Evolutionary conservation across 2,329 filamentous ascomycete species (phyloP), one percentile per base, ranked within the genome.

Genomic region (Cladobotryum protrusum): DNA sequence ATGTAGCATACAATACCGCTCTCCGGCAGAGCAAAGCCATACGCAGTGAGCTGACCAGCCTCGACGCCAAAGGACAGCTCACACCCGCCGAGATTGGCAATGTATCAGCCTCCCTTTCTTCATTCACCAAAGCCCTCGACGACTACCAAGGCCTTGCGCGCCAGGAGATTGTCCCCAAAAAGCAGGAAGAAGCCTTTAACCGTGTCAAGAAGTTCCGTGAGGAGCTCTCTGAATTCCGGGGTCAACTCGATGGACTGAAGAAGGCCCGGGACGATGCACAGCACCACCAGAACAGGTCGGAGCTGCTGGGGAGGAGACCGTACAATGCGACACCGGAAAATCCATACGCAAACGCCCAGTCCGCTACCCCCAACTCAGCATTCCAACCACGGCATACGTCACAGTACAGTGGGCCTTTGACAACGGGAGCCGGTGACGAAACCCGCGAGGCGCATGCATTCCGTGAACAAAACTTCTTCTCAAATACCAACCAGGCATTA

Each of bases 151-250:
- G 80, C 49, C 82, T 95, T 29, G 86, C 91, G 1, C 87, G 88
- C 57, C 87, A 92, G 61, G 93, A 99, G 68, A 82, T 96, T 32
- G 91, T 95, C 50, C 80, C 87, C 4, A 86, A 88, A 52, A 99
- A 97, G 71, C 88, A 95, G 59, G 86, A 93, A 53, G 96, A 97
- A 64, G 93, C 92, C 1, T 77, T 82, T 56, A 89, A 95, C 64
- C 82, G 93, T 41, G 78, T 96, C 52, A 87, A 87, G 67, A 89
- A 83, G 60, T 99, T 99, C 70, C 84, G 89, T 52, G 69, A 78
- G 40, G 92, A 97, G 63, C 79, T 97, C 3, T 72, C 83, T 45
- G 88, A 91, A 48, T 96, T 90, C 66, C 81, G 89, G 34, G 70
- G 81, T 18, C 84, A 88, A 59, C 85, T 96, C 59, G 87, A 91